Evolutionary conservation across 164 flowering plant species (phyloP), one percentile per base, ranked within the genome.

Genomic region (Cinnamomum micranthum): DNA sequence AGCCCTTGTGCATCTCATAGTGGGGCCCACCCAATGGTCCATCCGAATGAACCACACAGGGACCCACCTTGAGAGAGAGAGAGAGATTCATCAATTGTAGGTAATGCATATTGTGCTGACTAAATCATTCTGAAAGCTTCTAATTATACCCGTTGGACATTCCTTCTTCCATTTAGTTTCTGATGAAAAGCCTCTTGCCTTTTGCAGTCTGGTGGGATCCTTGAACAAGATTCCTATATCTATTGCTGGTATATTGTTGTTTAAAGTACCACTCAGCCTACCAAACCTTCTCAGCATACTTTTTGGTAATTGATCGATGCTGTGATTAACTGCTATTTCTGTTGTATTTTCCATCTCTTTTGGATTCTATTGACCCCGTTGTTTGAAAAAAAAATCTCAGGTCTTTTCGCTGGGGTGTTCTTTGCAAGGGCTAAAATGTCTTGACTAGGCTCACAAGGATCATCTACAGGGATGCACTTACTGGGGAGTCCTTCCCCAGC

Each of bases 161-260:
- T 31, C 5, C 13, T 6, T 64, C 24, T 14, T 23, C 68, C 31
- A 65, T 20, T 65, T 23, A 11, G 35, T 17, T 67, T 10, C 60
- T 52, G 33, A 70, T 70, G 72, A 25, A 70, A 20, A 52, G 25
- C 51, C 68, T 33, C 25, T 66, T 55, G 15, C 68, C 64, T 69
- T 76, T 79, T 81, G 20, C 87, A 92, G 95, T 78, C 82, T 92
- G 79, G 92, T 91, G 64, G 97, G 97, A 50, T 92, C 97, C 72
- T 79, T 92, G n/a, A 92, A 92, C 86, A 92, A 92, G 86, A 88
- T 91, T 76, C 93, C 95, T 3, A 80, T 92, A 41, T 91, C 95
- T 0, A 50, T 91, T 71, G 92, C 89, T 70, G 95, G 95, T 66
- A 25, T 92, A 23, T 50, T 89, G 50, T 23, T 92, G 74, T 92